Evolutionary conservation across 75 land plant species (phyloP).

Genomic region (Gnetum montanum): DNA sequence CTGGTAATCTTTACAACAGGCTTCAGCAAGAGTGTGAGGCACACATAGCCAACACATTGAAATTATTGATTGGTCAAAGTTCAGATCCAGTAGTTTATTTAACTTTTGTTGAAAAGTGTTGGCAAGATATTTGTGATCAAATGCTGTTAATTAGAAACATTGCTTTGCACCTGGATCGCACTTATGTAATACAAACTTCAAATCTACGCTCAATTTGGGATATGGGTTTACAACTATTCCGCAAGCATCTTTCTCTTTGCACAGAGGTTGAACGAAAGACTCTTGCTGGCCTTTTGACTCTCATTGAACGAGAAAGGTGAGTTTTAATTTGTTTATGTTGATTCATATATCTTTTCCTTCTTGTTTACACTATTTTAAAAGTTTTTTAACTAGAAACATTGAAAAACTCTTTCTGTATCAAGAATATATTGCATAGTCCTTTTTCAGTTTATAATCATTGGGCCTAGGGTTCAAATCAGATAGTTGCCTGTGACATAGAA

Average conservation of each 20-base stretch:
- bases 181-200: slow-evolving; percentile 90
- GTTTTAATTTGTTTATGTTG: not conserved
- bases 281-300: slow-evolving; percentile 77
- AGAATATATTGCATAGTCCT: too few relatives aligned
- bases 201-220: slow-evolving; percentile 93
- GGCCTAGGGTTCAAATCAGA: too few relatives aligned
- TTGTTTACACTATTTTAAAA: too few relatives aligned
- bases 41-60: slow-evolving; percentile 61
- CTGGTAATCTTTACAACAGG: slow-evolving; percentile 72
- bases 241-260: slow-evolving; percentile 79
- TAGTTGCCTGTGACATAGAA: too few relatives aligned
- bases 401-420: too few relatives aligned
- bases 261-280: slow-evolving; percentile 95
- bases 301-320: slow-evolving; percentile 96
- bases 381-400: too few relatives aligned
- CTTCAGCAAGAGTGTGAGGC: slow-evolving; percentile 90
- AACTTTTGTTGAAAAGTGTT: slow-evolving; percentile 86
- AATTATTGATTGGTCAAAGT: slow-evolving; percentile 81
- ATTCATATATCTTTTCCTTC: slow-evolving; percentile 1
- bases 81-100: slow-evolving; percentile 88
- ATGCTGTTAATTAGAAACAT: slow-evolving; percentile 96
- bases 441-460: too few relatives aligned
- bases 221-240: slow-evolving; percentile 97
- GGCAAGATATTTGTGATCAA: slow-evolving; percentile 99
- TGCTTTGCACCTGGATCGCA: slow-evolving; percentile 92